phyloP scores from a whole-genome alignment of 1,284 basidiomycete species.

The Boletus albobrunnescens region DNA sequence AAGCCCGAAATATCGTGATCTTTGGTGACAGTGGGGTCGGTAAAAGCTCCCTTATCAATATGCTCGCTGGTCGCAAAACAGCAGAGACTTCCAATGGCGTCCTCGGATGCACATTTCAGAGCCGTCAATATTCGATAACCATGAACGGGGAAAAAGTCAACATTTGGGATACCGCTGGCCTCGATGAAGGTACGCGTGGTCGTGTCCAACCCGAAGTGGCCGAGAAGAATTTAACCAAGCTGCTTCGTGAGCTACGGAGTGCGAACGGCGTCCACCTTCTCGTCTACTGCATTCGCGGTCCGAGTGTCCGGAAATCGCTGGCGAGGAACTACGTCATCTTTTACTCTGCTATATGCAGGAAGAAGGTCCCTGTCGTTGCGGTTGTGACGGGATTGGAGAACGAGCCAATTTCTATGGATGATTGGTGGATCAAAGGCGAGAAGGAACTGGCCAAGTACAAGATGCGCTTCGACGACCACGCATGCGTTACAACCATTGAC shows the following conservation, averaged over 20 bases:
- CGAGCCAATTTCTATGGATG: constrained; percentile 29
- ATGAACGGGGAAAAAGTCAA: constrained; percentile 21
- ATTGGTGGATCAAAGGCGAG: constrained; percentile 33
- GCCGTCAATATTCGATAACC: constrained; percentile 13
- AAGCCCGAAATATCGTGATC: constrained; percentile 24
- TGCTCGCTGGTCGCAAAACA: constrained; percentile 25
- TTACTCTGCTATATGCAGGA: constrained; percentile 28
- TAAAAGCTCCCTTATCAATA: constrained; percentile 33
- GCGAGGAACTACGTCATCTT: constrained; percentile 32
- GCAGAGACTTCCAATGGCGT: constrained; percentile 28
- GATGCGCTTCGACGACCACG: constrained; percentile 31
- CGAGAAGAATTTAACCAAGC: constrained; percentile 22
- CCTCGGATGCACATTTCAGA: constrained; percentile 31
- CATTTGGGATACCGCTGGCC: constrained; percentile 32
- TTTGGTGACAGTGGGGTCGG: constrained; percentile 35
- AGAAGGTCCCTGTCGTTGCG: constrained; percentile 30
- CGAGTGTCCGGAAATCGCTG: constrained; percentile 24
- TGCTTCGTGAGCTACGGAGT: constrained; percentile 26
- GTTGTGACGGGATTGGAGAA: constrained; percentile 35
- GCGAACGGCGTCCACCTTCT: constrained; percentile 32
- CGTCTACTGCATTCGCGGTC: constrained; percentile 34
- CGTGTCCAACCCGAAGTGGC: constrained; percentile 22
- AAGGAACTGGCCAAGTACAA: constrained; percentile 25
- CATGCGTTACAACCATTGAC: constrained; percentile 33
- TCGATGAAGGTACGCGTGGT: constrained; percentile 29